These are phyloP conservation scores for Floccularia luteovirens DNA, from an alignment of 768 basidiomycete genomes.

Conservation along the genomic window DNA sequence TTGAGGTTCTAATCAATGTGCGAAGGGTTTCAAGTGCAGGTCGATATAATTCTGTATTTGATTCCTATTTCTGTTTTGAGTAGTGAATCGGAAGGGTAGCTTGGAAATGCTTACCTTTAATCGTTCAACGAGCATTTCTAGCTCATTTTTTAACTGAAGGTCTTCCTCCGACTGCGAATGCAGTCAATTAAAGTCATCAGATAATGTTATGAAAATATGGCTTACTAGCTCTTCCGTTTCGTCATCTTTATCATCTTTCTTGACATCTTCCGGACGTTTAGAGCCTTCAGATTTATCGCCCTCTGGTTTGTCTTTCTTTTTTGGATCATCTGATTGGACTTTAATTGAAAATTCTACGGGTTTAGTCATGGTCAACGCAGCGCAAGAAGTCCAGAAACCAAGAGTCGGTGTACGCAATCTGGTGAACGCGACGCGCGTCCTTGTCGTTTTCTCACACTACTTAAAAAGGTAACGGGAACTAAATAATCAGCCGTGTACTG, in stretches of 20 bases:
- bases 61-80: constrained; percentile 52
- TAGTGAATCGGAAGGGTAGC: constrained; percentile 1
- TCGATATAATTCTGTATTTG: constrained; percentile 75
- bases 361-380: constrained; percentile 40
- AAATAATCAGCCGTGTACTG: no score
- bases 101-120: constrained; percentile 57
- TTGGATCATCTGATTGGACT: constrained; percentile 69
- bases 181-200: constrained; percentile 4
- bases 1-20: constrained; percentile 91
- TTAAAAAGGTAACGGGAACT: no score
- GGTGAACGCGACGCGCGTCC: constrained; percentile 54
- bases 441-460: constrained; percentile 20
- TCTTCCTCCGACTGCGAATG: constrained; percentile 85
- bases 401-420: no score
- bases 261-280: constrained; percentile 43
- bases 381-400: not conserved
- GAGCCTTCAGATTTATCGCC: constrained; percentile 31
- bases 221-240: constrained; percentile 80
- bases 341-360: constrained; percentile 50
- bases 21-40: constrained; percentile 92
- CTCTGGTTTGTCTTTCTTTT: constrained; percentile 57
- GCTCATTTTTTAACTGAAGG: constrained; percentile 82
- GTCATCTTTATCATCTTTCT: constrained; percentile 41
- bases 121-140: constrained; percentile 95
- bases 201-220: constrained; percentile 9